Conservation (phyloP, 176 grass and related monocot genomes). For the Panicum miliaceum region DNA sequence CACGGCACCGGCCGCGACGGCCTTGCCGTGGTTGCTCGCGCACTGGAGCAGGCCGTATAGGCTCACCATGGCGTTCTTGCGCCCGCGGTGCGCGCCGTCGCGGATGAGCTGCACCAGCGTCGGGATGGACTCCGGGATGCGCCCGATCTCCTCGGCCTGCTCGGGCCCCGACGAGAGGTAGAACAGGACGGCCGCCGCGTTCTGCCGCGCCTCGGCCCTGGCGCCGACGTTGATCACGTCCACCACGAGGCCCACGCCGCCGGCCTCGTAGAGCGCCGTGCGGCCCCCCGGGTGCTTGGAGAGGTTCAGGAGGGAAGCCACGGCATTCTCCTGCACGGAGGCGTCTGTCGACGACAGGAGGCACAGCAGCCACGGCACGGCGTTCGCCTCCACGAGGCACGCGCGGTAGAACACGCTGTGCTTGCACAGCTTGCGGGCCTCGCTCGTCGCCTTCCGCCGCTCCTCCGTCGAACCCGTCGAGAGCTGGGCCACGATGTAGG, state of each 20-base stretch:
- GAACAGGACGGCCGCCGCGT: slow-evolving; percentile 83
- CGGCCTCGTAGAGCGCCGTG: slow-evolving; percentile 57
- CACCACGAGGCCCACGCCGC: slow-evolving; percentile 68
- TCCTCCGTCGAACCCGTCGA: slow-evolving; percentile 49
- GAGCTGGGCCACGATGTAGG: slow-evolving; percentile 52
- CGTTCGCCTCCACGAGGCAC: slow-evolving; percentile 64
- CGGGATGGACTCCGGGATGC: slow-evolving; percentile 66
- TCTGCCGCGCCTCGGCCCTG: slow-evolving; percentile 62
- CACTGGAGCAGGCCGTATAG: slow-evolving; percentile 67
- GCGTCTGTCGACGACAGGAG: slow-evolving; percentile 66
- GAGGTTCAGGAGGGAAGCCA: slow-evolving; percentile 67
- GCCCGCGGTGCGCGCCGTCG: slow-evolving; percentile 53
- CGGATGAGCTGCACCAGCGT: slow-evolving; percentile 67
- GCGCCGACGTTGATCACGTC: slow-evolving; percentile 68
- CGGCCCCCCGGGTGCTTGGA: slow-evolving; percentile 75
- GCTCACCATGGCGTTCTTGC: slow-evolving; percentile 74
- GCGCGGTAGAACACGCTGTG: slow-evolving; percentile 65
- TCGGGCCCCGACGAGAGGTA: slow-evolving; percentile 67
- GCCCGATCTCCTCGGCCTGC: slow-evolving; percentile 66
- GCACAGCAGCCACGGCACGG: slow-evolving; percentile 78
- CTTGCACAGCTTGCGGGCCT: slow-evolving; percentile 81
- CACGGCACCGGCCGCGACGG: slow-evolving; percentile 58
- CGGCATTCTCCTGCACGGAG: slow-evolving; percentile 69
- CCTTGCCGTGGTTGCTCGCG: slow-evolving; percentile 51
- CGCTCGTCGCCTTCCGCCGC: slow-evolving; percentile 62